phyloP scores from a whole-genome alignment of 345 rosid genomes.

The Hibiscus mutabilis region DNA sequence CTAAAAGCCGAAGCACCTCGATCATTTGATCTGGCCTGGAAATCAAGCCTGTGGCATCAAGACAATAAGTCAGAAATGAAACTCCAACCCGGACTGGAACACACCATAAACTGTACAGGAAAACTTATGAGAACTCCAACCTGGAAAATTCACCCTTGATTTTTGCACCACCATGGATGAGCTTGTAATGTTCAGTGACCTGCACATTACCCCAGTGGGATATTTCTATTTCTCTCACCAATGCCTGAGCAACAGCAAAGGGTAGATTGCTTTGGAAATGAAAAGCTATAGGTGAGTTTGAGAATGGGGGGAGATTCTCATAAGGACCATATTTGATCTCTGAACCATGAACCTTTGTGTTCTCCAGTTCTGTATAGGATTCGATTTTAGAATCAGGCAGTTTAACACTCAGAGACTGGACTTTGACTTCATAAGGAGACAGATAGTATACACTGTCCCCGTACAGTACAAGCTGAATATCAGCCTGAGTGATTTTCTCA shows the following conservation, averaged over 20 bases:
- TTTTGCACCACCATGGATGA: neutral
- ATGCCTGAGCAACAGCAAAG: neutral
- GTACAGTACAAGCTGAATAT: neutral
- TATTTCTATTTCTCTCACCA: neutral
- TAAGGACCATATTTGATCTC: neutral
- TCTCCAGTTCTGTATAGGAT: neutral
- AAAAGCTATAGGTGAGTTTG: neutral
- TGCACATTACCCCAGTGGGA: neutral
- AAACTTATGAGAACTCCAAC: neutral
- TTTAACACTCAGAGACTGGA: neutral
- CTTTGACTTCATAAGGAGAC: neutral
- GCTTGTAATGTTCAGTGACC: neutral
- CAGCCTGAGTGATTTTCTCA: neutral
- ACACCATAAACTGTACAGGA: neutral
- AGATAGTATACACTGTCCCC: neutral
- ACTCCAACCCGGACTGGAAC: neutral
- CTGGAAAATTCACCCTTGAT: neutral
- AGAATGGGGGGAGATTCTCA: neutral
- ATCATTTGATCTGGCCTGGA: slow-evolving; percentile 62
- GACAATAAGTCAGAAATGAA: neutral
- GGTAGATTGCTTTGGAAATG: neutral
- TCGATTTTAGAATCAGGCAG: neutral
- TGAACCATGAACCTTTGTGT: neutral
- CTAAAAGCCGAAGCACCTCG: slow-evolving; percentile 70
- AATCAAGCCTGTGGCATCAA: slow-evolving; percentile 55